Evolutionary conservation across 1,284 basidiomycete species (phyloP).

Genomic region (Ustilago sp.): DNA sequence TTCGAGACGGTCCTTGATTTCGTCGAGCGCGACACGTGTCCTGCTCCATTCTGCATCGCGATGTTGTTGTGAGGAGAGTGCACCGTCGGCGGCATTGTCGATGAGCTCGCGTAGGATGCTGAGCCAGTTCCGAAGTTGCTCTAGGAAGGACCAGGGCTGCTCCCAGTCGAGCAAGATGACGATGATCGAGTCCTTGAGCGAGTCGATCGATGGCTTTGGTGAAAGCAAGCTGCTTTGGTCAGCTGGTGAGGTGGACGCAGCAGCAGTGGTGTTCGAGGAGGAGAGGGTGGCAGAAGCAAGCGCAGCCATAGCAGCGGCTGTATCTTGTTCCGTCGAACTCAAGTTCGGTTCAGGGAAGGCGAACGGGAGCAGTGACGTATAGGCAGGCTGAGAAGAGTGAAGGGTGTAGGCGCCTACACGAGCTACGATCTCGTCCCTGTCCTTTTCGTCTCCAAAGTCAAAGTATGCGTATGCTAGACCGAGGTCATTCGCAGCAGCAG

Average conservation of each 20-base stretch:
- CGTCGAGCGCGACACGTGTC: slow-evolving; percentile 68
- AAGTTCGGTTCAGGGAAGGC: slow-evolving; percentile 78
- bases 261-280: background rate
- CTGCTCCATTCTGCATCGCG: slow-evolving; percentile 77
- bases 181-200: slow-evolving; percentile 82
- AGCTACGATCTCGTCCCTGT: slow-evolving; percentile 57
- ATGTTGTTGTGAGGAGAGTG: slow-evolving; percentile 73
- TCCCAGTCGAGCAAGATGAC: slow-evolving; percentile 96
- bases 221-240: slow-evolving; percentile 1
- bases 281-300: slow-evolving; percentile 27
- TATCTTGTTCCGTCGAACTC: slow-evolving; percentile 27
- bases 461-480: slow-evolving; percentile 63
- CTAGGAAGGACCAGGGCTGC: slow-evolving; percentile 87
- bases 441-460: slow-evolving; percentile 63
- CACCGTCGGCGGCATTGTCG: slow-evolving; percentile 75
- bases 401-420: slow-evolving; percentile 85
- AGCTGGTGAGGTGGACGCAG: slow-evolving; percentile 2
- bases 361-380: slow-evolving; percentile 82
- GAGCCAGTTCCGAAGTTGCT: slow-evolving; percentile 88
- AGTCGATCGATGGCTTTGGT: slow-evolving; percentile 57
- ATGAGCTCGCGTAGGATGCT: slow-evolving; percentile 58
- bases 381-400: slow-evolving; percentile 80
- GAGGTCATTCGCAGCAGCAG: slow-evolving; percentile 28
- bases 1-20: slow-evolving; percentile 85
- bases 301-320: slow-evolving; percentile 32